These are phyloP conservation scores for Populus tomentosa DNA, from an alignment of 441 rosid genomes.

Conservation along the genomic window DNA sequence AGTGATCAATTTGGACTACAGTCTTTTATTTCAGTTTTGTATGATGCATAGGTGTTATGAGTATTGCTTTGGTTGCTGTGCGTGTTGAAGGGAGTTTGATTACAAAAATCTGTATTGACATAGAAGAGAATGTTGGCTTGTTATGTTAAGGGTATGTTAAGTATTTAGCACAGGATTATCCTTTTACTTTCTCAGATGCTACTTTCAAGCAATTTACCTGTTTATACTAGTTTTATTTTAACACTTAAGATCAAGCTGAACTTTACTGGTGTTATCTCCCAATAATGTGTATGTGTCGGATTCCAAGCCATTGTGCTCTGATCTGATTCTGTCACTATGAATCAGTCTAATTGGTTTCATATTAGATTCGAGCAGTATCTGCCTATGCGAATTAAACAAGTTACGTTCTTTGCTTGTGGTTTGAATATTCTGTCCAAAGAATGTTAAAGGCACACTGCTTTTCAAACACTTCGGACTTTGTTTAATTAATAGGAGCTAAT, in stretches of 20 bases:
- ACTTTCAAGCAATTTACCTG: neutral
- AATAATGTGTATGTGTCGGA: neutral
- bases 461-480: neutral
- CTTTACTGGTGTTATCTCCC: neutral
- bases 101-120: neutral
- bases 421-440: neutral
- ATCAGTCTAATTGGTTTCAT: neutral
- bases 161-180: neutral
- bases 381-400: neutral
- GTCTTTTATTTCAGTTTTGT: neutral
- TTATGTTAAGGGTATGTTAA: neutral
- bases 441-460: neutral
- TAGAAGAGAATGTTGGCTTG: neutral
- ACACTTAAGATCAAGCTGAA: neutral
- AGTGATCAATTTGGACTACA: neutral
- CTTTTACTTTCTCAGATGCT: neutral
- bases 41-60: neutral
- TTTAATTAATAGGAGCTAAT: neutral
- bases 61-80: neutral
- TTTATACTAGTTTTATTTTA: too few species aligned
- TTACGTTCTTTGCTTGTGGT: neutral
- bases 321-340: neutral
- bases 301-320: neutral
- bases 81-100: neutral
- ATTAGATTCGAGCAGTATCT: neutral